These are phyloP conservation scores for Mycena venus DNA, from an alignment of 768 basidiomycete species.

Conservation along the genomic window DNA sequence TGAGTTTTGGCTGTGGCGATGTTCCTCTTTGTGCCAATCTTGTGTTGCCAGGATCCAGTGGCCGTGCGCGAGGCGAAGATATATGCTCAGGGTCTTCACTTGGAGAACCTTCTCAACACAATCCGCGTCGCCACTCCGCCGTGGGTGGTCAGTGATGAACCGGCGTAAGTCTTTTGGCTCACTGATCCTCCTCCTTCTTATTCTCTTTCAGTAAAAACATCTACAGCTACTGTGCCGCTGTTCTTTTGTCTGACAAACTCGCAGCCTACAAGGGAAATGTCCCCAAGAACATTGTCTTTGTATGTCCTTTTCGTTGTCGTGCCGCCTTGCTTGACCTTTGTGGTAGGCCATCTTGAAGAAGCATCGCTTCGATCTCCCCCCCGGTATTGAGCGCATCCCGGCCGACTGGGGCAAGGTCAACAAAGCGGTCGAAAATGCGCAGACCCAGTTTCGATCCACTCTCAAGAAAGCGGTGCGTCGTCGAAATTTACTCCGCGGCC, in stretches of 20 bases:
- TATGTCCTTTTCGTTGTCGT: neutral
- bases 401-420: neutral
- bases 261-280: slow-evolving; percentile 3
- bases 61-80: neutral
- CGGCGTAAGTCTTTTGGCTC: neutral
- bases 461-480: neutral
- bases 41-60: neutral
- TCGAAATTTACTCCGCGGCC: too few species aligned
- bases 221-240: neutral
- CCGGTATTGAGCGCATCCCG: neutral
- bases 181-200: too few species aligned
- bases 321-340: too few species aligned
- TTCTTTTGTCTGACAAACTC: neutral
- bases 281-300: neutral
- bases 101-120: neutral
- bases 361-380: neutral
- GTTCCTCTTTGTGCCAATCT: neutral
- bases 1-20: neutral
- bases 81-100: neutral
- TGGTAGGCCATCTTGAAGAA: neutral
- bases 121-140: neutral
- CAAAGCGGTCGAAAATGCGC: neutral
- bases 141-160: neutral
- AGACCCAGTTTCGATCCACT: neutral
- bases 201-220: neutral